A percentile compares a stretch with the other conserved stretches of the same genome.
phyloP scores from a whole-genome alignment of 257 asterid genomes.

The Mitragyna speciosa region DNA sequence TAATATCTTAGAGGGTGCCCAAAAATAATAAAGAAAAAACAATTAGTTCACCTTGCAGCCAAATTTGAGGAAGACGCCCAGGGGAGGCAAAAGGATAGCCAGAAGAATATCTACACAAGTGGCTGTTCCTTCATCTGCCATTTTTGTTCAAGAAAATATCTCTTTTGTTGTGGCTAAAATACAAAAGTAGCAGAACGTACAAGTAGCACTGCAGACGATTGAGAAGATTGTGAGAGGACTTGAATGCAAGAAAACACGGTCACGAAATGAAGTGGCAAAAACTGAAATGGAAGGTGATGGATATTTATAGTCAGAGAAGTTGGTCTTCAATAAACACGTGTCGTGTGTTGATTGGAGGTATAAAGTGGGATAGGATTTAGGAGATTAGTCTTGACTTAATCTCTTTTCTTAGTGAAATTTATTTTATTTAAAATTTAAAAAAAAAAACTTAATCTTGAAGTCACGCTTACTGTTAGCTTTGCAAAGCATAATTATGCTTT shows the following conservation, averaged over 20 bases:
- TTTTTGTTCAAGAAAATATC: conserved; percentile 15
- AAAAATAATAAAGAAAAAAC: not conserved
- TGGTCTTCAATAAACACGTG: not conserved
- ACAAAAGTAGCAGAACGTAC: not conserved
- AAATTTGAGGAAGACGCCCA: conserved; percentile 77
- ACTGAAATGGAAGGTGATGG: not conserved
- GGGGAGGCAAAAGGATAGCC: conserved; percentile 86
- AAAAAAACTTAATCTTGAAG: not conserved
- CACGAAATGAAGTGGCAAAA: not conserved
- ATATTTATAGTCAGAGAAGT: not conserved
- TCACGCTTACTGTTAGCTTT: not conserved
- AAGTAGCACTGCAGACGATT: not conserved
- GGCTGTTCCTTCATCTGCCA: conserved; percentile 42
- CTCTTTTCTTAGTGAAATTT: not conserved
- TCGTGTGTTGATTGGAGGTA: not conserved
- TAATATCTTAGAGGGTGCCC: not conserved
- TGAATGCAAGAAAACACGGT: not conserved
- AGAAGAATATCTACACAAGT: conserved; percentile 58
- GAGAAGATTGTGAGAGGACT: not conserved
- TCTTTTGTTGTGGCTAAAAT: not conserved
- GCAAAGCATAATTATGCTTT: too few species aligned
- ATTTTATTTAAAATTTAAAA: too few species aligned
- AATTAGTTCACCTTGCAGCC: conserved; percentile 54
- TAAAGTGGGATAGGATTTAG: not conserved
- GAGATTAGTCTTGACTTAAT: not conserved